Conservation (phyloP, 192 early-diverging fungal species). For the Entomortierella chlamydospora region DNA sequence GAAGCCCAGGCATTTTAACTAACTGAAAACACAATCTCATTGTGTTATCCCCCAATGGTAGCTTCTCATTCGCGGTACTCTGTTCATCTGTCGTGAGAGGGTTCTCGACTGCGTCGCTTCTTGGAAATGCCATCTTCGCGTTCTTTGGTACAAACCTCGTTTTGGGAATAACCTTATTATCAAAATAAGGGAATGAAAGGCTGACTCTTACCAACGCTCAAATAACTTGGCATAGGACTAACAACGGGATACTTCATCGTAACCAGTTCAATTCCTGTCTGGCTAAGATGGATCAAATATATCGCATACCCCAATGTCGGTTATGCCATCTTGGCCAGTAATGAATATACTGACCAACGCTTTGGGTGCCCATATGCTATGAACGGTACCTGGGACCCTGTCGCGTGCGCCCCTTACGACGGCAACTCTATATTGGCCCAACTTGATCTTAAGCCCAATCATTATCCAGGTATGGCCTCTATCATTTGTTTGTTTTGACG, state of each 20-base stretch:
- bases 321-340: slow-evolving; percentile 45
- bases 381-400: slow-evolving; percentile 27
- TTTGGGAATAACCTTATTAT: too few species aligned
- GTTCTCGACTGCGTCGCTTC: slow-evolving; percentile 38
- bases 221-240: slow-evolving; percentile 11
- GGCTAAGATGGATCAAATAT: slow-evolving; percentile 49
- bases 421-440: slow-evolving; percentile 24
- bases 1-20: too few species aligned
- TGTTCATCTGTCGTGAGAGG: slow-evolving; percentile 39
- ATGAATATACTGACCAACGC: slow-evolving; percentile 36
- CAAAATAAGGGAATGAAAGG: too few species aligned
- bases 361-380: slow-evolving; percentile 25
- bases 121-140: slow-evolving; percentile 50
- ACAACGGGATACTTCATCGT: slow-evolving; percentile 51
- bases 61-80: slow-evolving; percentile 37
- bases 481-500: neutral
- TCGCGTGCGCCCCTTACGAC: slow-evolving; percentile 27
- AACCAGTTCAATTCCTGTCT: slow-evolving; percentile 39
- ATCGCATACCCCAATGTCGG: slow-evolving; percentile 36
- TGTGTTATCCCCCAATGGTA: too few species aligned
- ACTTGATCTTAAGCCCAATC: slow-evolving; percentile 19
- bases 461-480: slow-evolving; percentile 24
- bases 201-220: neutral
- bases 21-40: too few species aligned
- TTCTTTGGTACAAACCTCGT: slow-evolving; percentile 33